Evolutionary conservation across 2,329 filamentous ascomycete genomes (phyloP).

Genomic region (Penicillium sp.): DNA sequence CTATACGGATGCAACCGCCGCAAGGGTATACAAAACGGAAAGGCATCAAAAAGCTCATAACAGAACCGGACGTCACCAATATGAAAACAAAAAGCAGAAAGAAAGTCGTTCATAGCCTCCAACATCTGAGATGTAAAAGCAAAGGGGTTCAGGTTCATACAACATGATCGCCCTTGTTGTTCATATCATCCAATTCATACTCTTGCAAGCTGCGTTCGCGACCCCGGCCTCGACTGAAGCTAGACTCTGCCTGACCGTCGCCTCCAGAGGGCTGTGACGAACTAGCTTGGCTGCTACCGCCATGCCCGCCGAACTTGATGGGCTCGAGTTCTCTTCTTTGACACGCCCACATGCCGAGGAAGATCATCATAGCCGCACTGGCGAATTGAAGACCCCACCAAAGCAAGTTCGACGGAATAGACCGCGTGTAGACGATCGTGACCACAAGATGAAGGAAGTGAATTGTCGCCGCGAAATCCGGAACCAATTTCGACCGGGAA

Average conservation of each 20-base stretch:
- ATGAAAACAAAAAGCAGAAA: constrained; percentile 6
- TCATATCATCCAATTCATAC: constrained; percentile 40
- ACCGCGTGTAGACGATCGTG: constrained; percentile 75
- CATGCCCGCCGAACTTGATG: constrained; percentile 76
- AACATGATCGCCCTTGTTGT: constrained; percentile 30
- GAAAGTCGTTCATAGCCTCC: constrained; percentile 17
- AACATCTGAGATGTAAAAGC: constrained; percentile 3
- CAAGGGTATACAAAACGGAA: constrained; percentile 33
- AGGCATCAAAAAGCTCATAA: constrained; percentile 10
- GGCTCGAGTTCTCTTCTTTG: constrained; percentile 86
- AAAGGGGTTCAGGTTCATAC: constrained; percentile 23
- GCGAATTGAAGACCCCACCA: constrained; percentile 78
- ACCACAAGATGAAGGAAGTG: constrained; percentile 79
- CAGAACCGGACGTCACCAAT: constrained; percentile 7
- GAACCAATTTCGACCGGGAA: constrained; percentile 87
- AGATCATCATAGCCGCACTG: constrained; percentile 65
- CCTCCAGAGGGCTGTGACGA: constrained; percentile 14
- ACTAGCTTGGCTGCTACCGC: constrained; percentile 19
- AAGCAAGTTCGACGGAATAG: constrained; percentile 73
- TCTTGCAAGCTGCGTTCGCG: constrained; percentile 33
- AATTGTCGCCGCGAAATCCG: constrained; percentile 89
- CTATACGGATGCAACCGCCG: constrained; percentile 33
- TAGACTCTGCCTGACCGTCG: constrained; percentile 25
- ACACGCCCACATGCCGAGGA: constrained; percentile 84
- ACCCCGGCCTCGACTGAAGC: constrained; percentile 34